Percentiles rank a stretch among this genome's conserved stretches.
Evolutionary conservation across 768 basidiomycete species (phyloP).

Genomic region (Polyporus arcularius): DNA sequence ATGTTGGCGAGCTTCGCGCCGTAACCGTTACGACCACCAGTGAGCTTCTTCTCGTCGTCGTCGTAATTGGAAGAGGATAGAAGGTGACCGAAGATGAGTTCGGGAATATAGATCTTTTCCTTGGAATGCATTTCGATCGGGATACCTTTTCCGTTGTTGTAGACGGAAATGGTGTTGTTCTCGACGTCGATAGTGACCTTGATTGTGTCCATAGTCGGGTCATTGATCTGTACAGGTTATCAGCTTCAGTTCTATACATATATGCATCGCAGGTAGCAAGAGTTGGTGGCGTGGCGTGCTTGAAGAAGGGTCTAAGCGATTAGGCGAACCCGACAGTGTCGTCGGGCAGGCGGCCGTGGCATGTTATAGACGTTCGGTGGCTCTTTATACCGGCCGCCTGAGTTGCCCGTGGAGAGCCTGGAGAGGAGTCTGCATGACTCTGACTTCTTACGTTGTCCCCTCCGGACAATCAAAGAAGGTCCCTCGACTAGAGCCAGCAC

Average conservation of each 20-base stretch:
- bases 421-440: no score
- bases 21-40: constrained; percentile 97
- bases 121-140: constrained; percentile 94
- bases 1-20: constrained; percentile 99
- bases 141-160: constrained; percentile 95
- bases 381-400: no score
- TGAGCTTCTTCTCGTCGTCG: constrained; percentile 97
- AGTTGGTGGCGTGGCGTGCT: not conserved
- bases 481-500: no score
- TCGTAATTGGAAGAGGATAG: constrained; percentile 97
- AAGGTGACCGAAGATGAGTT: constrained; percentile 95
- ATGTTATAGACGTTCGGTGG: no score
- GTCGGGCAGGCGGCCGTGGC: no score
- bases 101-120: constrained; percentile 94
- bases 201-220: constrained; percentile 85
- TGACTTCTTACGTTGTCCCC: no score
- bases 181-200: constrained; percentile 88
- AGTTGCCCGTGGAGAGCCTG: no score
- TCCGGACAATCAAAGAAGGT: no score
- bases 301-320: no score
- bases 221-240: constrained; percentile 70
- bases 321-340: no score
- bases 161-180: constrained; percentile 83
- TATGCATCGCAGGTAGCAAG: not conserved
- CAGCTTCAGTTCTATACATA: not conserved